Evolutionary conservation across 805 yeast species (phyloP).

Genomic region (Lipomyces yamanashiensis): DNA sequence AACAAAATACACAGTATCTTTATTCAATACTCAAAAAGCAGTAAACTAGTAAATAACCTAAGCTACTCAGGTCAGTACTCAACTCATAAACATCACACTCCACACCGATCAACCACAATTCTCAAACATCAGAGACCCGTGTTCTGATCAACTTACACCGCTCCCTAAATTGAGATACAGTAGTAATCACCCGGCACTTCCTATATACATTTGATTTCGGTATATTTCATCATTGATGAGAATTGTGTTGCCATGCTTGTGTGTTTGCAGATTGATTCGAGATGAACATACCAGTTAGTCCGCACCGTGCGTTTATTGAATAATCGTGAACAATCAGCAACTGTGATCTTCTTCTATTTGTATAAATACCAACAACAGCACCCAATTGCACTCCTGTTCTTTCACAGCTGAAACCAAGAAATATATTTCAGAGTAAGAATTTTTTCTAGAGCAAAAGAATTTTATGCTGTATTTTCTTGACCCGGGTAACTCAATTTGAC

Average conservation of each 20-base stretch:
- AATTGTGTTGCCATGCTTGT: background rate
- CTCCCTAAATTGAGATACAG: background rate
- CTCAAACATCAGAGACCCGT: constrained; percentile 31
- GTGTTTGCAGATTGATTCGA: background rate
- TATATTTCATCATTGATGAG: constrained; percentile 32
- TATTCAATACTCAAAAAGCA: too few species aligned
- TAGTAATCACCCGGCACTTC: constrained; percentile 38
- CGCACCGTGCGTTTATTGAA: too few species aligned
- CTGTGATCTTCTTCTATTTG: background rate
- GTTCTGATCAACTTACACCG: constrained; percentile 29
- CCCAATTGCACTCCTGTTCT: too few species aligned
- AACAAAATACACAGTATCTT: too few species aligned
- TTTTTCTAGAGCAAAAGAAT: background rate
- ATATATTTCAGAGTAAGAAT: background rate
- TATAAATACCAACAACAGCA: too few species aligned
- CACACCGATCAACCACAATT: background rate
- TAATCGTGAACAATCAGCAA: background rate
- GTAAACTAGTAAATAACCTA: too few species aligned
- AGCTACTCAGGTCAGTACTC: background rate
- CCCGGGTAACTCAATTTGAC: background rate
- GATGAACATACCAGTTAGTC: background rate
- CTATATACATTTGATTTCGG: constrained; percentile 35
- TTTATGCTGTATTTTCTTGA: background rate
- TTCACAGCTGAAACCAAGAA: background rate
- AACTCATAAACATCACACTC: background rate